These are phyloP conservation scores for Xylaria palmicola DNA, from an alignment of 495 filamentous ascomycete genomes.

Conservation along the genomic window DNA sequence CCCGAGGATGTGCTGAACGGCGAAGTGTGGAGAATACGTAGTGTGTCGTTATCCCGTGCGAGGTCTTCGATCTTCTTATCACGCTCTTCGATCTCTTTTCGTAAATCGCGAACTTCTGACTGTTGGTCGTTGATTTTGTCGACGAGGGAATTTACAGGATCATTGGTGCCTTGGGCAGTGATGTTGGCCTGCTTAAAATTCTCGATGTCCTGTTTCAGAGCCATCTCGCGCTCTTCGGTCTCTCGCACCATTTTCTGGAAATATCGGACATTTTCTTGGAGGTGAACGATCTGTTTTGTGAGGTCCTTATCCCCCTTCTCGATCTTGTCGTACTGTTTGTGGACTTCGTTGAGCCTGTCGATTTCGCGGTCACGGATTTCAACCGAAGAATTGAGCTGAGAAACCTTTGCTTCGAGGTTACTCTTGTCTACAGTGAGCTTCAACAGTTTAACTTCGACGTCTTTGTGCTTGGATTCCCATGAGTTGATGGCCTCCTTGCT, in stretches of 20 bases:
- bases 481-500: slow-evolving; percentile 34
- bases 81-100: not conserved
- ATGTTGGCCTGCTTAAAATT: slow-evolving; percentile 13
- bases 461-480: slow-evolving; percentile 34
- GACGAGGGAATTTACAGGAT: not conserved
- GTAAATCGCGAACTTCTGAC: not conserved
- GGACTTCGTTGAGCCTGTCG: not conserved
- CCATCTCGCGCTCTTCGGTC: slow-evolving; percentile 3
- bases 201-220: slow-evolving; percentile 1
- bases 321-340: slow-evolving; percentile 22
- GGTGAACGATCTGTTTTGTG: not conserved
- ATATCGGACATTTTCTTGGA: not conserved
- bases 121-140: not conserved
- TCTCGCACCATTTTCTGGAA: not conserved
- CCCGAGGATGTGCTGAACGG: not conserved
- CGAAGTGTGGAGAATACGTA: slow-evolving; percentile 1
- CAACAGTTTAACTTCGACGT: slow-evolving; percentile 11
- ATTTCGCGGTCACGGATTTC: slow-evolving; percentile 4
- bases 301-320: slow-evolving; percentile 22
- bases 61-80: not conserved
- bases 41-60: slow-evolving; percentile 6
- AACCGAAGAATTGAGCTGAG: not conserved
- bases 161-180: not conserved
- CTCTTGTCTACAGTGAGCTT: slow-evolving; percentile 4
- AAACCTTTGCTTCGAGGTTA: slow-evolving; percentile 11